Evolutionary conservation across 495 filamentous ascomycete genomes (phyloP).

Genomic region (Saxispiralis lemnorum): DNA sequence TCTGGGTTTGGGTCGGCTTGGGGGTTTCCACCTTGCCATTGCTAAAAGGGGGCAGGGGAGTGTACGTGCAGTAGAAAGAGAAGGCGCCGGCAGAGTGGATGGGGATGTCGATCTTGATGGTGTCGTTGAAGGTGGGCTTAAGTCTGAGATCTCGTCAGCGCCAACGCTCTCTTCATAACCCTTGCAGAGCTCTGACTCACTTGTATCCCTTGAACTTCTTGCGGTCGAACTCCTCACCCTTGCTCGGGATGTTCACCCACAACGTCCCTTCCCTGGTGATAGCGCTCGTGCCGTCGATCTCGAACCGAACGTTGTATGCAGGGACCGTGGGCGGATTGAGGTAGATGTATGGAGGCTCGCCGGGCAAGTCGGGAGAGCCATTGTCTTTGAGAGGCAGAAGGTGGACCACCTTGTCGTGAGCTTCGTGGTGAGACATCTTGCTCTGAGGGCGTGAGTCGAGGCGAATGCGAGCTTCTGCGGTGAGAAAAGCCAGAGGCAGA

Average conservation of each 20-base stretch:
- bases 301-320: conserved; percentile 67
- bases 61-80: conserved; percentile 87
- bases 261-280: conserved; percentile 85
- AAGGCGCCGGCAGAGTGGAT: conserved; percentile 76
- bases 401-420: conserved; percentile 38
- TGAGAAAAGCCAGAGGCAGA: neutral
- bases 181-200: conserved; percentile 33
- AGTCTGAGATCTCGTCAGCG: conserved; percentile 36
- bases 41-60: conserved; percentile 64
- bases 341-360: conserved; percentile 61
- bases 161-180: neutral
- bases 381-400: conserved; percentile 76
- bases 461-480: neutral
- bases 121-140: conserved; percentile 78
- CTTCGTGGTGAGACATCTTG: conserved; percentile 12
- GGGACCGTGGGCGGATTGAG: conserved; percentile 55
- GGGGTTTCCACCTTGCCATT: conserved; percentile 32
- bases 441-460: neutral
- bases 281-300: conserved; percentile 88
- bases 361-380: conserved; percentile 77
- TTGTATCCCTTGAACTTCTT: conserved; percentile 68
- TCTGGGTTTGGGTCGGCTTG: conserved; percentile 45
- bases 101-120: conserved; percentile 72
- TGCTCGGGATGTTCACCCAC: conserved; percentile 84
- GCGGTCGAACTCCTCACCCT: conserved; percentile 54